Evolutionary conservation across 352 stramenopile genomes (phyloP).

Genomic region (Phytophthora citricola): DNA sequence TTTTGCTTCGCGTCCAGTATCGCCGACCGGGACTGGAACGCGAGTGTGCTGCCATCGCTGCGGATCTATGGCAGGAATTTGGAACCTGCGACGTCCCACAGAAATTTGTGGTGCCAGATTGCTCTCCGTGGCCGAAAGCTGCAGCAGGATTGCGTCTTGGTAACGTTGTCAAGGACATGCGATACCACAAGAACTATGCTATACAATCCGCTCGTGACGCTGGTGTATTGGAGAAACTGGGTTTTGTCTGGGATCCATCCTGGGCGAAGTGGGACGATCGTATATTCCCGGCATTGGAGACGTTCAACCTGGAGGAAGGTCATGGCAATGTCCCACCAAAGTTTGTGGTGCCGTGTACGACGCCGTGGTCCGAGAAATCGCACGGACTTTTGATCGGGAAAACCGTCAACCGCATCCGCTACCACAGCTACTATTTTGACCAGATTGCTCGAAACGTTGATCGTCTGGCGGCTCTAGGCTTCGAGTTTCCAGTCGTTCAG

Average conservation of each 20-base stretch:
- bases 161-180: neutral
- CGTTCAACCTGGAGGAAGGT: too few relatives aligned
- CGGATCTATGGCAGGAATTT: conserved; percentile 29
- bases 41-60: conserved; percentile 43
- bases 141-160: conserved; percentile 39
- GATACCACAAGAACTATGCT: neutral
- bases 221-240: neutral
- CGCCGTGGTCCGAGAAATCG: neutral
- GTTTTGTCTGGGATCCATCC: neutral
- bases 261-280: neutral
- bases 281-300: neutral
- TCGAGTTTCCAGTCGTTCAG: neutral
- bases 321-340: neutral
- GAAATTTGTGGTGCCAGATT: conserved; percentile 38
- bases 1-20: conserved; percentile 40
- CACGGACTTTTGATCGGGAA: neutral
- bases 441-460: neutral
- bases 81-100: conserved; percentile 37
- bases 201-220: neutral
- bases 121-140: conserved; percentile 32
- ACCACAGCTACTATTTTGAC: neutral
- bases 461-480: neutral
- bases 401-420: neutral
- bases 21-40: conserved; percentile 41
- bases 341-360: neutral